Percentiles rank a stretch among this genome's conserved stretches.
phyloP scores from a whole-genome alignment of 2,329 filamentous ascomycete genomes.

The Penicillium hesseltinei region DNA sequence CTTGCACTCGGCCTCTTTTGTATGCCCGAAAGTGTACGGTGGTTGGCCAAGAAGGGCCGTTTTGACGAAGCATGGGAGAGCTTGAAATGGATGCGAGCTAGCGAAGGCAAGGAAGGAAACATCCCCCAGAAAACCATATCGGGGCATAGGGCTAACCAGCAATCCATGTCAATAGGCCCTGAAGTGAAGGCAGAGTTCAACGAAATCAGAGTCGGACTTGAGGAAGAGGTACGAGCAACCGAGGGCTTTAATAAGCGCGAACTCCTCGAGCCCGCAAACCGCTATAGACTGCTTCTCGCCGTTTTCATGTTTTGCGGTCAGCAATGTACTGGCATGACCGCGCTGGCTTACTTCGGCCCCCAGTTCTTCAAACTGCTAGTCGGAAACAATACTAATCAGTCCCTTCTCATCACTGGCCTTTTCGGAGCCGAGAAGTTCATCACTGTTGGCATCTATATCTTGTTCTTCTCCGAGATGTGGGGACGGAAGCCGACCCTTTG shows the following conservation, averaged over 20 bases:
- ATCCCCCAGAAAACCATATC: not conserved
- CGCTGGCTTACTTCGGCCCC: conserved; percentile 50
- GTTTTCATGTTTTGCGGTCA: conserved; percentile 51
- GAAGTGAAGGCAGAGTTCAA: conserved; percentile 49
- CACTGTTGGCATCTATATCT: conserved; percentile 47
- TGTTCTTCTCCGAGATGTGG: conserved; percentile 52
- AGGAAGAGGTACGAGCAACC: conserved; percentile 33
- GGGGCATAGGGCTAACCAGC: conserved; percentile 5
- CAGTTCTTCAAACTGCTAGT: conserved; percentile 52
- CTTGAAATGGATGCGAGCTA: conserved; percentile 50
- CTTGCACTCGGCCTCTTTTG: conserved; percentile 51
- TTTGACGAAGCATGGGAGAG: conserved; percentile 49
- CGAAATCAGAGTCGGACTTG: conserved; percentile 28
- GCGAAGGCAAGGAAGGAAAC: conserved; percentile 28
- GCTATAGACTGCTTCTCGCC: conserved; percentile 48
- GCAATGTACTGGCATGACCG: conserved; percentile 53
- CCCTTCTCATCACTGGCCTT: conserved; percentile 51
- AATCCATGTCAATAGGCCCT: conserved; percentile 24
- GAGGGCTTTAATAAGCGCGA: conserved; percentile 51
- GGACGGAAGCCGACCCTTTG: conserved; percentile 52
- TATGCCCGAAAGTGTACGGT: conserved; percentile 49
- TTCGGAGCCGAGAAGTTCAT: conserved; percentile 54
- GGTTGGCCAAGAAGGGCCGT: conserved; percentile 50
- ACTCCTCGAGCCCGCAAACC: conserved; percentile 46
- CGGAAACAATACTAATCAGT: conserved; percentile 43